Evolutionary conservation across 1,284 basidiomycete species (phyloP).

Genomic region (Cryptococcus floricola): DNA sequence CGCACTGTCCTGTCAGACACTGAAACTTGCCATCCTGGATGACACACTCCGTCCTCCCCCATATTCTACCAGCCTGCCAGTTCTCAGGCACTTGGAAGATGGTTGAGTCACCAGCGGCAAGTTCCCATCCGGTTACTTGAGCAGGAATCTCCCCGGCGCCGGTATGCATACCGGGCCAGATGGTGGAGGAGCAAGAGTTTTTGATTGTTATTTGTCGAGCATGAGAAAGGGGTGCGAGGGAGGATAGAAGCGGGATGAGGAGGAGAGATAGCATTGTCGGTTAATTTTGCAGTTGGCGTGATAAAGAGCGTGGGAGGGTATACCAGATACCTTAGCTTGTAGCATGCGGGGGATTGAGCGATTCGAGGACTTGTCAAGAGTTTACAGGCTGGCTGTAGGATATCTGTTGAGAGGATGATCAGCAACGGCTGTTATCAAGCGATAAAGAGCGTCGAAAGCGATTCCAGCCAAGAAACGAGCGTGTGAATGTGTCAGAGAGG

Average conservation of each 20-base stretch:
- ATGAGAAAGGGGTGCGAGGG: neutral
- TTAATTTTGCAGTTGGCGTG: neutral
- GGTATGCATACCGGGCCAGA: conserved; percentile 29
- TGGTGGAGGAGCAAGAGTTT: conserved; percentile 24
- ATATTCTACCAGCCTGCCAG: conserved; percentile 28
- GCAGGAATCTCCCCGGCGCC: conserved; percentile 8
- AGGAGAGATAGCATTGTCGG: conserved; percentile 1
- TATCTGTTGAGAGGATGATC: no score
- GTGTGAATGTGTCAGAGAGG: no score
- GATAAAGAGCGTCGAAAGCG: no score
- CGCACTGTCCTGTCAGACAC: conserved; percentile 29
- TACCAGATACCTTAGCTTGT: neutral
- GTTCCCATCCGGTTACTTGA: conserved; percentile 29
- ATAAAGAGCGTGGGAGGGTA: neutral
- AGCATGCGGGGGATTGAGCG: no score
- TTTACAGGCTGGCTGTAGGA: no score
- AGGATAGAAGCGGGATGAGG: conserved; percentile 3
- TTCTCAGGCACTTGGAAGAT: conserved; percentile 21
- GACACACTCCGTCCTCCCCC: conserved; percentile 31
- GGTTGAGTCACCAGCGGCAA: conserved; percentile 7
- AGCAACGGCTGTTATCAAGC: no score
- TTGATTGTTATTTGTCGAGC: conserved; percentile 26
- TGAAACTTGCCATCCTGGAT: conserved; percentile 16
- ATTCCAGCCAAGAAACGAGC: no score
- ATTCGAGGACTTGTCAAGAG: no score